These are phyloP conservation scores for Kazachstania psychrophila DNA, from an alignment of 805 yeast species.

Conservation along the genomic window DNA sequence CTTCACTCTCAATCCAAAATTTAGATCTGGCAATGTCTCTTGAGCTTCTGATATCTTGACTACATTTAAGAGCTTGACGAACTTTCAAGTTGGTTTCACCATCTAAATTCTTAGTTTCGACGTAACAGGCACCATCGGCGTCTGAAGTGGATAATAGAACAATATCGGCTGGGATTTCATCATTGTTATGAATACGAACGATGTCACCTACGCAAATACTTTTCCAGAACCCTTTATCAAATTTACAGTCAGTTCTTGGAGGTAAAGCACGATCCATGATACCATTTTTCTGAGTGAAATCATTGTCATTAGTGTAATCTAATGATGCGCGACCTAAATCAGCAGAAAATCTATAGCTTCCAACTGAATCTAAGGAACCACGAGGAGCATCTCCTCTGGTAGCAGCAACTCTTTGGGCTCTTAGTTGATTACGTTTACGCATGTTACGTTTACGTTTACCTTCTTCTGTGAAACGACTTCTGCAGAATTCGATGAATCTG, in stretches of 20 bases:
- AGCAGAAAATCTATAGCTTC: constrained; percentile 25
- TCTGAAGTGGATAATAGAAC: constrained; percentile 58
- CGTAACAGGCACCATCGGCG: constrained; percentile 58
- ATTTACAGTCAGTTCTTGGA: constrained; percentile 30
- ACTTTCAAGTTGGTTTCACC: constrained; percentile 75
- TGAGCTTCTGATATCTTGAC: constrained; percentile 40
- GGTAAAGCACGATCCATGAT: constrained; percentile 48
- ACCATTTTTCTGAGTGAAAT: constrained; percentile 49
- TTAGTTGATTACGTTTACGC: constrained; percentile 25
- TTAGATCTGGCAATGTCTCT: constrained; percentile 42
- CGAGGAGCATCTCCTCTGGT: constrained; percentile 27
- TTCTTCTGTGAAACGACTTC: constrained; percentile 26
- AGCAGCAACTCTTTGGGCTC: constrained; percentile 17
- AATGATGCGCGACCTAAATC: constrained; percentile 30
- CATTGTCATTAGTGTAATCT: constrained; percentile 41
- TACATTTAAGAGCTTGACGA: constrained; percentile 60
- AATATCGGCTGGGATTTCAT: constrained; percentile 73
- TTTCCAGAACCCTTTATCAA: constrained; percentile 46
- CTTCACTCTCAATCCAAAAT: constrained; percentile 73
- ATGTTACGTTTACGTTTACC: constrained; percentile 32
- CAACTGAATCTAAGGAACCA: constrained; percentile 33
- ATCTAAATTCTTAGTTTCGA: constrained; percentile 75
- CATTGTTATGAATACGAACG: constrained; percentile 59
- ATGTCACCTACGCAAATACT: constrained; percentile 65
- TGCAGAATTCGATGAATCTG: constrained; percentile 19